Conservation (phyloP, 192 early-diverging fungal species). For the Umbelopsis vinacea region DNA sequence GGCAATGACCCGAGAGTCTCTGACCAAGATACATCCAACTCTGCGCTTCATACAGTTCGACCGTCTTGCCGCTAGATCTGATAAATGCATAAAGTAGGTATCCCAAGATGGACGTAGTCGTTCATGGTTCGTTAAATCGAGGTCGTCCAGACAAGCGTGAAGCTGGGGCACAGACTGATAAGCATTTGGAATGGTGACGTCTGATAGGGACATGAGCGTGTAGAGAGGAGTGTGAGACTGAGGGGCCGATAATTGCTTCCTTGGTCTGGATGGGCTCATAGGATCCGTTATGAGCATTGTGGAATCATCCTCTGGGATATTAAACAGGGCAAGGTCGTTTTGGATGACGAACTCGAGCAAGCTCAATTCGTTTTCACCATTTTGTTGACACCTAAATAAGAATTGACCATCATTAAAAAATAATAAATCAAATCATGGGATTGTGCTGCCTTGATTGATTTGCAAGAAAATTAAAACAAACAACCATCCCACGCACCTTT, state of each 20-base stretch:
- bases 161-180: constrained; percentile 42
- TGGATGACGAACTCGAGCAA: constrained; percentile 64
- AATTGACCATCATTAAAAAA: neutral
- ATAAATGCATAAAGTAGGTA: constrained; percentile 96
- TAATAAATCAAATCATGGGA: neutral
- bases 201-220: constrained; percentile 53
- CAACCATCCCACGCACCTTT: constrained; percentile 31
- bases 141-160: constrained; percentile 44
- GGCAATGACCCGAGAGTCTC: constrained; percentile 86
- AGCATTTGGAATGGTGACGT: constrained; percentile 70
- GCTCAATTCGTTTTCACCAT: constrained; percentile 26
- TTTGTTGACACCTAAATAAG: neutral
- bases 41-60: constrained; percentile 99
- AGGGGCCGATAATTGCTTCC: neutral
- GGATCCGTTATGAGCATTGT: neutral
- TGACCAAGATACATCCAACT: constrained; percentile 93
- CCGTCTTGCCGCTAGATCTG: constrained; percentile 86
- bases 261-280: constrained; percentile 3
- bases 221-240: constrained; percentile 28
- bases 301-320: constrained; percentile 27
- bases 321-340: constrained; percentile 59
- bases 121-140: constrained; percentile 72
- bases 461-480: neutral
- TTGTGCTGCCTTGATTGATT: neutral
- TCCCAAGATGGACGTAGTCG: constrained; percentile 93